Evolutionary conservation across 768 basidiomycete species (phyloP), one percentile per base, ranked within the genome.

Genomic region (Auricularia cornea): DNA sequence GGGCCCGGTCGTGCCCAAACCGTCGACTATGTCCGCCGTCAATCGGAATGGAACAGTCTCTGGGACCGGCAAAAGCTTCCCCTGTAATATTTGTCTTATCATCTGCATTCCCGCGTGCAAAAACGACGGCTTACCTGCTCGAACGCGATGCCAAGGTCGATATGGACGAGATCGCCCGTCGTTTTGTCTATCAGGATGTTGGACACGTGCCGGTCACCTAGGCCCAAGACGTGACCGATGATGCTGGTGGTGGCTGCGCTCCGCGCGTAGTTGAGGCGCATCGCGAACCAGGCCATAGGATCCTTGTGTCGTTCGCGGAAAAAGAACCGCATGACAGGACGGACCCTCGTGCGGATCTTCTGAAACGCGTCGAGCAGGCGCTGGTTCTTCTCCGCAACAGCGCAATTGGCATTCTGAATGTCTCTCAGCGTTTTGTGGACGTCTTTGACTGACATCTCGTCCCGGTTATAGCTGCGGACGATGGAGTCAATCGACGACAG

Each of bases 71-170:
- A 98, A 79, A 5, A 84, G 76, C 70, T 88, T 90, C 3, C 96
- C 96, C 92, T 97, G n/a, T n/a, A n/a, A n/a, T n/a, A n/a, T n/a
- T n/a, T n/a, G n/a, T n/a, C n/a, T n/a, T n/a, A n/a, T n/a, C n/a
- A n/a, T n/a, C n/a, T n/a, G n/a, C n/a, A n/a, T n/a, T n/a, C n/a
- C 38, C 60, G 51, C 14, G 64, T 14, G 30, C 41, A 54, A 31
- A 3, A 48, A 59, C 29, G 59, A 48, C 33, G 29, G 30, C 80
- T 67, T 65, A 92, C 93, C 78, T 93, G 92, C 65, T 97, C 97
- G 73, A 99, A 98, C 0, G 94, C 94, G 64, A 98, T 94, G 1
- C 96, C 96, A 1, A 98, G 79, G 73, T 99, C 96, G 61, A 99
- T 99, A 72, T 97, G 94, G 6, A 98, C 86, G 54, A 95, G 80